Conservation (phyloP, 163 green algal genomes). For the Dunaliella salina region DNA sequence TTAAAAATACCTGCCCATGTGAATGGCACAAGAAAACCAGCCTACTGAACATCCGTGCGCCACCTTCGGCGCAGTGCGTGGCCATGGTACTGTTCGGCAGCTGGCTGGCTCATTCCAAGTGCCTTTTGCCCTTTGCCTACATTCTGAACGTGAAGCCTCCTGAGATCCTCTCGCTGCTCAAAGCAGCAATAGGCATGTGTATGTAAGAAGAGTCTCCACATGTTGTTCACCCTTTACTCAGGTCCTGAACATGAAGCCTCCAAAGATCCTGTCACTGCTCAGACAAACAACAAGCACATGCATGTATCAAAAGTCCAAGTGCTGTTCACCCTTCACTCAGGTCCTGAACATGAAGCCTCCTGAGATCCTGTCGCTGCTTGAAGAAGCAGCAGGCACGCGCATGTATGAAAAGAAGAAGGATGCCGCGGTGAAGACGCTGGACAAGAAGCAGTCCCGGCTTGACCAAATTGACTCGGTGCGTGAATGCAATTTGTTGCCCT, state of each 20-base stretch:
- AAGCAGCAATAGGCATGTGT: conserved; percentile 92
- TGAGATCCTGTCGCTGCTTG: conserved; percentile 95
- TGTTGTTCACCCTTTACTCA: no score
- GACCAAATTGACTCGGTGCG: conserved; percentile 92
- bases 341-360: conserved; percentile 99
- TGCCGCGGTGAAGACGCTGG: conserved; percentile 83
- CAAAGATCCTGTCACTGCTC: no score
- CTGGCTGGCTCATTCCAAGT: not conserved
- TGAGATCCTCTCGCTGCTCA: conserved; percentile 95
- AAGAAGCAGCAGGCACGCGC: conserved; percentile 93
- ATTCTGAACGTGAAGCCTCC: conserved; percentile 99
- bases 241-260: conserved; percentile 94
- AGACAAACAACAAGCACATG: no score
- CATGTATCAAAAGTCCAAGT: not conserved
- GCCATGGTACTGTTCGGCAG: no score
- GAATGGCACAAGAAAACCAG: no score
- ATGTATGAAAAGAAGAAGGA: conserved; percentile 99
- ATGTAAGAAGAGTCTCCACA: conserved; percentile 98
- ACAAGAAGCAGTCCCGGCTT: conserved; percentile 94
- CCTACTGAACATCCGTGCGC: no score
- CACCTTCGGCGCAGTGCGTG: no score
- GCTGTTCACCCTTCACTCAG: conserved; percentile 33
- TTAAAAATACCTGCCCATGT: no score
- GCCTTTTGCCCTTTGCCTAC: conserved; percentile 29
- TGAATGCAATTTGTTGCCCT: not conserved